Evolutionary conservation across 139 green algal species (phyloP), one percentile per base, ranked within the genome.

Genomic region (Chlamydomonas sp.): DNA sequence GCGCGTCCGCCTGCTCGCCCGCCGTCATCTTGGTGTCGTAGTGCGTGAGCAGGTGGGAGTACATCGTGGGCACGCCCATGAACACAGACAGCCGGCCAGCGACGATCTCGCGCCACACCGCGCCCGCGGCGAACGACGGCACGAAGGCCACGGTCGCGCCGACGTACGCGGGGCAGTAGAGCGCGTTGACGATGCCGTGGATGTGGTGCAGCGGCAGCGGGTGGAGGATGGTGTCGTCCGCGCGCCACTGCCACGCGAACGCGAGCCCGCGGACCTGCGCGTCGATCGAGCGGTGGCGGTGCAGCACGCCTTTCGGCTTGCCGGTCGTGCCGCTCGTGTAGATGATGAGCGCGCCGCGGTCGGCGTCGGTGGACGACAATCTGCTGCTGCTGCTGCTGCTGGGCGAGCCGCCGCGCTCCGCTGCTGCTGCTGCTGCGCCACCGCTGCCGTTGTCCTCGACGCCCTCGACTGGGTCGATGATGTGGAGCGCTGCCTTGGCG

Each of bases 271-370:
- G 2, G 13, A 94, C 74, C 73, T 96, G 89, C 0, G 91, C 85
- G 0, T n/a, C n/a, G 3, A 3, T 60, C 35, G 49, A 90, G 87
- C 82, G 79, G 69, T 93, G 87, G 0, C 83, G 91, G 77, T 96
- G 90, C 61, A 95, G 73, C 48, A 81, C 90, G 3, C 90, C 90
- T 79, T 99, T 99, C 20, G 94, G 93, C 33, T 76, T 76, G 0
- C 94, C 94, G 0, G 94, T 99, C 24, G 94, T 99, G 35, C 94
- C 94, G 72, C 88, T 96, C 6, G 94, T 99, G 85, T 98, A 99
- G 2, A 99, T 88, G 60, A 99, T 89, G 24, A 99, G 76, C 2
- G 92, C 87, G 2, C 85, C 89, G 0, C 2, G 20, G 8, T 69
- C 62, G 5, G 13, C 13, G 43, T 20, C 43, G 13, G 43, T 54